Base-by-base conservation (phyloP, 2,329 filamentous ascomycete species). In the Chaetomiaceae sp. region DNA sequence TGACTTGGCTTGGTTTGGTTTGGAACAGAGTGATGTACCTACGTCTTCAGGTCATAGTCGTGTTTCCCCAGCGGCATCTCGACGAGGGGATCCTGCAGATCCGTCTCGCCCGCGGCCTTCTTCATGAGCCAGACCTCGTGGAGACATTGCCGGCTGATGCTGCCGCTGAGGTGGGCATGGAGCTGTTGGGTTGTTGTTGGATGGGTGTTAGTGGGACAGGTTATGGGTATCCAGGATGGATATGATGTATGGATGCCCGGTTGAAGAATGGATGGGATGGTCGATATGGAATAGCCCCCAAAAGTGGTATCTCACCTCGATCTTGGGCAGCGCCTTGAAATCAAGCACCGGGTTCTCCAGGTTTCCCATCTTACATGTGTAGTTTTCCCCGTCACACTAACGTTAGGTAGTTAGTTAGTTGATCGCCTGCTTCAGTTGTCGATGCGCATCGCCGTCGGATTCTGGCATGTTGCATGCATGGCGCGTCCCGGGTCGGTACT, bases 121-220 rank as follows among this genome's bases (percentile, higher is more conserved):
- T 83, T 87, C 48, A 66, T 66, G 42, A 70, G 60, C 87, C 88
- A 93, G 63, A 92, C 82, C 33, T 87, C 78, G 63, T 89, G 86
- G 2, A 93, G 79, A 54, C 81, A 84, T 60, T 81, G 70, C 27
- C 85, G 80, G 63, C 80, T 85, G 65, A 93, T 88, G 66, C 85
- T 89, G 47, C 88, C 87, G 35, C 82, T 87, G 39, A 93, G 75
- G 67, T 93, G 87, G 55, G 88, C 87, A 62, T 93, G 88, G 47
- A 92, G 78, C 84, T 90, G 31, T 23, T 37, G 30, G 19, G 41
- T 39, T 43, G 54, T 10, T 33, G 48, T 56, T 44, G 12, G 35
- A 50, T 55, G 44, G 56, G 56, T 59, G 53, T 55, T 46, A 54
- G 57, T 35, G 19, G 31, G 44, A 38, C 30, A n/a, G 30, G 9